Evolutionary conservation across 768 basidiomycete genomes (phyloP).

Genomic region (Trametes sanguinea): DNA sequence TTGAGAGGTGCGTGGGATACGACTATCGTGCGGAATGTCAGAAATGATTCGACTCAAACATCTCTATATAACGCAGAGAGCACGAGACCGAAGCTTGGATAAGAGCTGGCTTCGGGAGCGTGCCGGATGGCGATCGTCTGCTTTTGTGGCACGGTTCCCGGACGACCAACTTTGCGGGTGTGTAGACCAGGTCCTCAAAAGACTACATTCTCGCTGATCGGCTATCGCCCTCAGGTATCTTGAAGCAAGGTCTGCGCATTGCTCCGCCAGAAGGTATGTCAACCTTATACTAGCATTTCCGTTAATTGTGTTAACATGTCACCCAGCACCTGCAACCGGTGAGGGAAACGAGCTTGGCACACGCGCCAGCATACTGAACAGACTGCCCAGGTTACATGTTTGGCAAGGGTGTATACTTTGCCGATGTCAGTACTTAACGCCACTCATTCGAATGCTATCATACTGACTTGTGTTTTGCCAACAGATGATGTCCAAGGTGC

Average conservation of each 20-base stretch:
- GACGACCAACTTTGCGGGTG: slow-evolving; percentile 63
- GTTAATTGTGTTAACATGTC: neutral
- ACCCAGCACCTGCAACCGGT: slow-evolving; percentile 50
- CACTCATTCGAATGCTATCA: neutral
- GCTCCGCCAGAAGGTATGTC: slow-evolving; percentile 61
- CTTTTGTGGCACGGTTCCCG: slow-evolving; percentile 67
- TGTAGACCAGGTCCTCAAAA: too few species aligned
- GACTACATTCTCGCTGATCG: neutral
- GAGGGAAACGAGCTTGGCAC: neutral
- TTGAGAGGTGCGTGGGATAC: slow-evolving; percentile 46
- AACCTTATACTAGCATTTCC: neutral
- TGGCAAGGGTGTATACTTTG: slow-evolving; percentile 67
- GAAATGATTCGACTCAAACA: slow-evolving; percentile 14
- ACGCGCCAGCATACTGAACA: neutral
- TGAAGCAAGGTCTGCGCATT: slow-evolving; percentile 63
- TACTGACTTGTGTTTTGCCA: neutral
- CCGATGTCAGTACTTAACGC: slow-evolving; percentile 45
- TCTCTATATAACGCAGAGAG: slow-evolving; percentile 29
- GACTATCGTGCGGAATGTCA: neutral
- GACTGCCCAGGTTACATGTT: slow-evolving; percentile 53
- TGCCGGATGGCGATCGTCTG: slow-evolving; percentile 51
- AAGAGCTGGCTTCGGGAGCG: slow-evolving; percentile 45
- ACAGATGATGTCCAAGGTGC: slow-evolving; percentile 65
- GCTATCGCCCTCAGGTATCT: slow-evolving; percentile 43
- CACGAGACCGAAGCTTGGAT: slow-evolving; percentile 44